Percentiles rank a stretch among this genome's conserved stretches.
Evolutionary conservation across 2,329 filamentous ascomycete species (phyloP).

Genomic region (Sporothrix pallida): DNA sequence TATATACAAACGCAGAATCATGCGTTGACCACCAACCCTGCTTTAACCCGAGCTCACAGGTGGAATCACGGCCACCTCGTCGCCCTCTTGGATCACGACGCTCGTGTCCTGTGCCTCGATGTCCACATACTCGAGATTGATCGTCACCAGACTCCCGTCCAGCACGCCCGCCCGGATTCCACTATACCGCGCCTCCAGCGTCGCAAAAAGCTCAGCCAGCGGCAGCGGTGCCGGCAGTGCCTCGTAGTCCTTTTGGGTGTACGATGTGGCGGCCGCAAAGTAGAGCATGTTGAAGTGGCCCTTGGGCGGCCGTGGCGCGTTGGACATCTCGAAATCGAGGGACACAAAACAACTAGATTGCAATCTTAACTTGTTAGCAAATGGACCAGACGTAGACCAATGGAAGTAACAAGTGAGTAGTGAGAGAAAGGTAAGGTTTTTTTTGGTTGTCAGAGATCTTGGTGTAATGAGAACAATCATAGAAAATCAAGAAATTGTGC

Average conservation of each 20-base stretch:
- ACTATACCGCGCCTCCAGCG: slow-evolving; percentile 70
- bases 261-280: slow-evolving; percentile 77
- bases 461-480: slow-evolving; percentile 66
- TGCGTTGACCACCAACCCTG: too few species aligned
- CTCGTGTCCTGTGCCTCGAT: slow-evolving; percentile 53
- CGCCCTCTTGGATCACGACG: slow-evolving; percentile 68
- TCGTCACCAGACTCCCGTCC: slow-evolving; percentile 73
- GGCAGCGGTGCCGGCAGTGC: slow-evolving; percentile 68
- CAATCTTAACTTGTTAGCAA: slow-evolving; percentile 1
- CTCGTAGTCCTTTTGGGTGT: slow-evolving; percentile 71
- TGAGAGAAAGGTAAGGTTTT: neutral
- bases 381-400: neutral
- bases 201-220: slow-evolving; percentile 66
- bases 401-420: neutral
- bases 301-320: slow-evolving; percentile 55
- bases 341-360: neutral
- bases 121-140: slow-evolving; percentile 84
- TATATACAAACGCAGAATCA: neutral
- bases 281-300: slow-evolving; percentile 82
- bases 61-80: slow-evolving; percentile 87
- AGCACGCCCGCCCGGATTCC: slow-evolving; percentile 74
- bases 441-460: slow-evolving; percentile 68
- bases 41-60: slow-evolving; percentile 81
- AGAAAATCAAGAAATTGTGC: slow-evolving; percentile 52
- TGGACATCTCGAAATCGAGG: slow-evolving; percentile 44